These are phyloP conservation scores for Alternaria sp. DNA, from an alignment of 2,329 filamentous ascomycete genomes.

Conservation along the genomic window DNA sequence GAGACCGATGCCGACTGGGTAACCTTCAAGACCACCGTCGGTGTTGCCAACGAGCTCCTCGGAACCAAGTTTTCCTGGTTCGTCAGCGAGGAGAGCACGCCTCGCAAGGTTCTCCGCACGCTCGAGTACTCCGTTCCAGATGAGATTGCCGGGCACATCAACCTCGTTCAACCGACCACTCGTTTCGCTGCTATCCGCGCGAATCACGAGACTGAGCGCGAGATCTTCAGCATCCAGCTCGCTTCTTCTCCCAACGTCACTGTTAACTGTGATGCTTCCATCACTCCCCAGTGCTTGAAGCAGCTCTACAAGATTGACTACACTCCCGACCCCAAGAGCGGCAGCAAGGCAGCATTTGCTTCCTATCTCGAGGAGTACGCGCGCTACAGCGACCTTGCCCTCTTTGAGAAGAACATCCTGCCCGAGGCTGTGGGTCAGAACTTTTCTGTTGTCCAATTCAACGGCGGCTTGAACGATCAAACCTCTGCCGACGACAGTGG, in stretches of 20 bases:
- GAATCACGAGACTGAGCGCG: constrained; percentile 27
- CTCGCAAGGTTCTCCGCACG: constrained; percentile 54
- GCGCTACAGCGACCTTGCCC: constrained; percentile 56
- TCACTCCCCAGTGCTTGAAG: constrained; percentile 60
- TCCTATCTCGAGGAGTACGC: constrained; percentile 63
- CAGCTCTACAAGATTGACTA: constrained; percentile 61
- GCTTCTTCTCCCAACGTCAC: constrained; percentile 24
- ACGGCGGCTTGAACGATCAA: constrained; percentile 36
- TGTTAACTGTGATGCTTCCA: constrained; percentile 30
- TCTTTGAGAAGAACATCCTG: constrained; percentile 52
- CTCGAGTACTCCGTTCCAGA: constrained; percentile 53
- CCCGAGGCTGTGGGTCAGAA: constrained; percentile 51
- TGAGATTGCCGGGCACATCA: constrained; percentile 51
- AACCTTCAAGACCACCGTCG: constrained; percentile 50
- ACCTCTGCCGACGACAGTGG: constrained; percentile 32
- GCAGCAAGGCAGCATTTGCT: constrained; percentile 61
- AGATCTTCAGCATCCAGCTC: constrained; percentile 26
- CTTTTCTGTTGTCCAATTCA: constrained; percentile 50
- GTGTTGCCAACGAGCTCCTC: constrained; percentile 55
- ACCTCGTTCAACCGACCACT: constrained; percentile 62
- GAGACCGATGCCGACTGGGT: constrained; percentile 50
- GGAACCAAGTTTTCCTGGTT: constrained; percentile 59
- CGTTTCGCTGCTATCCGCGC: constrained; percentile 54
- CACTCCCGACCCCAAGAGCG: constrained; percentile 53
- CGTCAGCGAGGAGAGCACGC: constrained; percentile 45